A percentile compares a stretch with the other conserved stretches of the same genome.
These are phyloP conservation scores for Fusarium cyanostomum DNA, from an alignment of 2,329 filamentous ascomycete species.

Conservation along the genomic window DNA sequence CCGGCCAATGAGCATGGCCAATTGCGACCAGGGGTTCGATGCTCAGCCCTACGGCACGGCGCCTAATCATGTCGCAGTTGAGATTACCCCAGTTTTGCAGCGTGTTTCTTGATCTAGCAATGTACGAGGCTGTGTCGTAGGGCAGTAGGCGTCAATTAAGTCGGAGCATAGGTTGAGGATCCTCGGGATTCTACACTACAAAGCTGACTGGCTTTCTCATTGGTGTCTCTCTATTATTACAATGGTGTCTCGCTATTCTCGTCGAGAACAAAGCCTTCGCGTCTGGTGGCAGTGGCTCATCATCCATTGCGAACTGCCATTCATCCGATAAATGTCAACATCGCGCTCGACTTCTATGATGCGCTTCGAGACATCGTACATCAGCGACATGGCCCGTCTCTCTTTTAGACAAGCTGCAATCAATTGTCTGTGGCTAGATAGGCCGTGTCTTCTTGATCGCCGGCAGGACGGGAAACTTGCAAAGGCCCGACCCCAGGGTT, in stretches of 20 bases:
- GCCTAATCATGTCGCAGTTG: neutral
- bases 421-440: too few relatives aligned
- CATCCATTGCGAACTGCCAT: neutral
- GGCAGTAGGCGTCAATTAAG: too few relatives aligned
- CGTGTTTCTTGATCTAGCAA: neutral
- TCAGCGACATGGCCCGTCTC: constrained; percentile 47
- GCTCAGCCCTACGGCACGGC: constrained; percentile 20
- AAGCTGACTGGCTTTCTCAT: neutral
- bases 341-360: constrained; percentile 54
- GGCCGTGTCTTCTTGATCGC: constrained; percentile 8
- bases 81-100: neutral
- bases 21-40: neutral
- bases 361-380: constrained; percentile 46
- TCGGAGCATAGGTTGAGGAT: too few relatives aligned
- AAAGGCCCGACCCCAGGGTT: constrained; percentile 46
- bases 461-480: neutral
- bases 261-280: constrained; percentile 26
- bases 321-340: constrained; percentile 38
- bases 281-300: constrained; percentile 23
- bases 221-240: neutral
- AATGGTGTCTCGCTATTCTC: neutral
- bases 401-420: constrained; percentile 41
- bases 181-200: neutral
- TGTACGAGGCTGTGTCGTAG: too few relatives aligned
- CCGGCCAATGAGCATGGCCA: constrained; percentile 14